Base-by-base conservation (phyloP, 805 yeast genomes). In the Metschnikowia amazonensis region DNA sequence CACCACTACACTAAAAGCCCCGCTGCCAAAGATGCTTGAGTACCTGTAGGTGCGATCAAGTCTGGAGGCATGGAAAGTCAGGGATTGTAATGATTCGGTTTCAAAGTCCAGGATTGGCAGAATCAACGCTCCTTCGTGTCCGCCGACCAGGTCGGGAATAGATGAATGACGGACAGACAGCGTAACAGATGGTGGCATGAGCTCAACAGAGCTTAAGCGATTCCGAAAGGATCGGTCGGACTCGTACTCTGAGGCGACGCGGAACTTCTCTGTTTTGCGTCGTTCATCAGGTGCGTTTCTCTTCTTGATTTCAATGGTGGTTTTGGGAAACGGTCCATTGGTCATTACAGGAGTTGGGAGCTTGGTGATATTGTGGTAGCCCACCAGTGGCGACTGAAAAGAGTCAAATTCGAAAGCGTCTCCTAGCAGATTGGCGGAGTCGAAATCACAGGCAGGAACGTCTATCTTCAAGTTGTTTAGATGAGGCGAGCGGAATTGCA, bases 1-100 rank as follows among this genome's bases (percentile, higher is more conserved):
- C 14, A 77, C 72, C 9, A 86, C 94, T 6, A 72, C 74, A 60
- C 89, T 82, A 61, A 85, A 86, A 24, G 81, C 76, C 0, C 95
- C 95, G 17, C 68, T 55, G 1, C 95, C 95, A 4, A 86, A 68
- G 35, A 74, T 44, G 7, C 40, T 37, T 17, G 37, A 49, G 27
- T 49, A 59, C 13, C 28, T 29, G 44, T 44, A 59, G 11, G 44
- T 28, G 20, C 29, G 39, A 17, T 36, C 34, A 4, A 44, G 27
- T 17, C 21, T 36, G 4, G 52, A 45, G 5, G 60, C 57, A 13
- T 25, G 30, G 29, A 52, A 56, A 6, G 42, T 46, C 10, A 33
- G 43, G 9, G 45, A 43, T 29, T 28, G 17, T 21, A 30, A 36
- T 8, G 17, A 24, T 9, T 34, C 37, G 6, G 35, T 5, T 23